Conservation (phyloP, 176 grass and related monocot species). For the Oryza glaberrima region DNA sequence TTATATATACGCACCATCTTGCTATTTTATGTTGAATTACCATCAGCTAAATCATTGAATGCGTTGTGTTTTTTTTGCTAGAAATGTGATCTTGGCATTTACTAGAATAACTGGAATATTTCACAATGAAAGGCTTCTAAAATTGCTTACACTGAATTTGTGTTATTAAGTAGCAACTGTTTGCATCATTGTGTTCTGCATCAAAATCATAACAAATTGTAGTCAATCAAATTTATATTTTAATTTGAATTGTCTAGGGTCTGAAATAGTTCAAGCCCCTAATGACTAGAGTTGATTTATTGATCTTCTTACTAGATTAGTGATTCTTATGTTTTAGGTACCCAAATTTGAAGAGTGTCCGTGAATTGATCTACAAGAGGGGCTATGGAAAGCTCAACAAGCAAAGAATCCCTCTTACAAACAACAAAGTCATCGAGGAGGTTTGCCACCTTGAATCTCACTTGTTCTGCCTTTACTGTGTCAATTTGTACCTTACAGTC, state of each 20-base stretch:
- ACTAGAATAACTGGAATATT: background rate
- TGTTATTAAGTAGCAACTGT: background rate
- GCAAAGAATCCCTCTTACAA: slow-evolving; percentile 65
- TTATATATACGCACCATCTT: background rate
- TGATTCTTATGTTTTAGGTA: slow-evolving; percentile 49
- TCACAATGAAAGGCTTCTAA: background rate
- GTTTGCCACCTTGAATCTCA: slow-evolving; percentile 17
- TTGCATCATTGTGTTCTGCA: background rate
- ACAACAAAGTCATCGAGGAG: slow-evolving; percentile 79
- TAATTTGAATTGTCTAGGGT: background rate
- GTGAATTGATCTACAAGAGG: slow-evolving; percentile 92
- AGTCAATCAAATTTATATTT: background rate
- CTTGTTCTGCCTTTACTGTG: background rate
- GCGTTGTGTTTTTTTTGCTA: background rate
- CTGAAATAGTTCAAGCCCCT: background rate
- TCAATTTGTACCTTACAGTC: background rate
- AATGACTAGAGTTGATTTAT: background rate
- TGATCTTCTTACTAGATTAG: background rate
- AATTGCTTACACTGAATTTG: background rate
- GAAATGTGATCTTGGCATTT: background rate
- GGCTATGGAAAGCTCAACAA: slow-evolving; percentile 89
- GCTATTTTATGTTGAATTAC: background rate
- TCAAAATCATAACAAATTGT: background rate
- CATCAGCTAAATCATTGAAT: background rate
- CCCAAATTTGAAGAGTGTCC: slow-evolving; percentile 89